phyloP scores from a whole-genome alignment of 331 rosid species.

The Rhamnella rubrinervis region DNA sequence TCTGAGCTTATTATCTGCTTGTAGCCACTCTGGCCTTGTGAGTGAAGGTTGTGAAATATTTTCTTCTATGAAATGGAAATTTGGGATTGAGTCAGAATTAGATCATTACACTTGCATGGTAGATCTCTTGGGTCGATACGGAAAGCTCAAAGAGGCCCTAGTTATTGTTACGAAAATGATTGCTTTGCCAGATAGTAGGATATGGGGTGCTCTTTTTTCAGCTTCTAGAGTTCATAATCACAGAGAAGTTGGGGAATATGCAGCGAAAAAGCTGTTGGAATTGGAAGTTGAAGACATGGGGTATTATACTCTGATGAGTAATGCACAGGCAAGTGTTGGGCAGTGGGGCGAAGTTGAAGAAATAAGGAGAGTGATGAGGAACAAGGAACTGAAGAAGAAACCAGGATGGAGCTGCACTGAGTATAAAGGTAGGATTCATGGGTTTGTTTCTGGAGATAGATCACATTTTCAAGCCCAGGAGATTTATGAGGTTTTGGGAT shows the following conservation, averaged over 20 bases:
- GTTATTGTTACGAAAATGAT: conserved; percentile 44
- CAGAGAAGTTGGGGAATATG: conserved; percentile 41
- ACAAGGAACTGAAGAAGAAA: conserved; percentile 49
- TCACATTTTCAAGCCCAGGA: conserved; percentile 35
- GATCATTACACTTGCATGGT: conserved; percentile 67
- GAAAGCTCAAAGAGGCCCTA: conserved; percentile 54
- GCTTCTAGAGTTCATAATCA: conserved; percentile 51
- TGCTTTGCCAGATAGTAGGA: conserved; percentile 50
- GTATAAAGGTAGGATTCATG: conserved; percentile 36
- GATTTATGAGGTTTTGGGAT: conserved; percentile 35
- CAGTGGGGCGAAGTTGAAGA: conserved; percentile 57
- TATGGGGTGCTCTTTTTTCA: conserved; percentile 65
- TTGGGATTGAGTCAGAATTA: conserved; percentile 45
- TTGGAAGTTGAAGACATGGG: conserved; percentile 57
- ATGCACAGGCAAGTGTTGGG: conserved; percentile 50
- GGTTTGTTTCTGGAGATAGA: conserved; percentile 52
- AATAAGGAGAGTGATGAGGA: conserved; percentile 43
- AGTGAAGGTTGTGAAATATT: conserved; percentile 52
- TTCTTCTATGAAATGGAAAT: conserved; percentile 49
- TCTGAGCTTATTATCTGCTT: conserved; percentile 59
- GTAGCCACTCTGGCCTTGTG: conserved; percentile 64
- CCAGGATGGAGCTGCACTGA: conserved; percentile 63
- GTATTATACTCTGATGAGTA: conserved; percentile 48
- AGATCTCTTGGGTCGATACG: conserved; percentile 53
- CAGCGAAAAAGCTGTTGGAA: conserved; percentile 53